Evolutionary conservation across 495 filamentous ascomycete genomes (phyloP).

Genomic region (Penicilliopsis zonata): DNA sequence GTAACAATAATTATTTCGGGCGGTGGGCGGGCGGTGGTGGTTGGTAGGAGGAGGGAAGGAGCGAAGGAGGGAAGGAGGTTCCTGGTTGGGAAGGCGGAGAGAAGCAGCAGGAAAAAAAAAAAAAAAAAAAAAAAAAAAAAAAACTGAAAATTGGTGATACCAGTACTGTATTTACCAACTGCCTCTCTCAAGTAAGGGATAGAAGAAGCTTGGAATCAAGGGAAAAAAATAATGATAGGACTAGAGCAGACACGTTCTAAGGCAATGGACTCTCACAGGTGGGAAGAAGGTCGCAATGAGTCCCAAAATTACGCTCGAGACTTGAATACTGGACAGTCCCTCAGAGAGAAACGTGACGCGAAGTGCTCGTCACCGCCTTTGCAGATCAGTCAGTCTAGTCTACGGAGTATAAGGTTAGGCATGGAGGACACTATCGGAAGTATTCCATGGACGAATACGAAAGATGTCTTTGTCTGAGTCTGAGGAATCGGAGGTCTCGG

Average conservation of each 20-base stretch:
- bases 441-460: conserved; percentile 1
- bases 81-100: conserved; percentile 8
- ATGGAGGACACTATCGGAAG: no score
- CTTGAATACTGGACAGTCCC: no score
- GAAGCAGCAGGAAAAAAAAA: conserved; percentile 6
- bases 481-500: conserved; percentile 5
- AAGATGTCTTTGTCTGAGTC: background rate
- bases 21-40: conserved; percentile 5
- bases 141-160: conserved; percentile 11
- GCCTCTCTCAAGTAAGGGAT: no score
- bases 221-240: background rate
- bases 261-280: conserved; percentile 25
- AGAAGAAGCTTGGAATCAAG: conserved; percentile 3
- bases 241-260: conserved; percentile 17
- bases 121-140: conserved; percentile 2
- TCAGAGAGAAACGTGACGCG: conserved; percentile 9
- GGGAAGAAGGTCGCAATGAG: conserved; percentile 1
- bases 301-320: no score
- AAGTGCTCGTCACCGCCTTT: conserved; percentile 16
- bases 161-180: conserved; percentile 3
- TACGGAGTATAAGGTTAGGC: background rate
- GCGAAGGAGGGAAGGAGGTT: conserved; percentile 2
- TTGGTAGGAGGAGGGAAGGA: conserved; percentile 8
- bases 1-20: background rate
- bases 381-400: no score